Percentiles rank a stretch among this genome's conserved stretches.
Conservation (phyloP, 2,329 filamentous ascomycete genomes). For the Colletotrichum echinochloae region DNA sequence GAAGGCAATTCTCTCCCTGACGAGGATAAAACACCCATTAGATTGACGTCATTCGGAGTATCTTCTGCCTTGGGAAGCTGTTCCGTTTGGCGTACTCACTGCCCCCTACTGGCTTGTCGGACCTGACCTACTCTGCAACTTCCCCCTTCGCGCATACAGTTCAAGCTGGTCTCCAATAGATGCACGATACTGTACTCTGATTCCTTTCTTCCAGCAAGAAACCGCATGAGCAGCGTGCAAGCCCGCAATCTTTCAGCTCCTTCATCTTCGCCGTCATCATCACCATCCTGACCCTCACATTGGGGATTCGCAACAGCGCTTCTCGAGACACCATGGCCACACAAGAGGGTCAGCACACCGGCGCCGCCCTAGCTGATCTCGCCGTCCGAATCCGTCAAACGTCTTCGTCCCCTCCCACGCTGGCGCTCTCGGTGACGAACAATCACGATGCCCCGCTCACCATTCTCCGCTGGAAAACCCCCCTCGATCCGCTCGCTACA, state of each 20-base stretch:
- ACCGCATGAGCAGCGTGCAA: conserved; percentile 17
- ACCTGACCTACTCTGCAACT: background rate
- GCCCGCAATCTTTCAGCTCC: conserved; percentile 7
- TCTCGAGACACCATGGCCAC: conserved; percentile 28
- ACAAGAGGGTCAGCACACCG: conserved; percentile 17
- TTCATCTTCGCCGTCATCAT: conserved; percentile 9
- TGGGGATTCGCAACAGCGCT: conserved; percentile 20
- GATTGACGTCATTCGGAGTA: conserved; percentile 31
- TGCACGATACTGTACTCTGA: background rate
- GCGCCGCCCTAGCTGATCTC: conserved; percentile 43
- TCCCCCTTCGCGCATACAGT: background rate
- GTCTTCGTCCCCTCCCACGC: conserved; percentile 49
- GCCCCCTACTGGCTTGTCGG: background rate
- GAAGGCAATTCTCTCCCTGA: background rate
- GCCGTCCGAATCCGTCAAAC: conserved; percentile 52
- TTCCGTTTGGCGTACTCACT: conserved; percentile 8
- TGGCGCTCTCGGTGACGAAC: conserved; percentile 56
- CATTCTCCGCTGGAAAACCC: conserved; percentile 57
- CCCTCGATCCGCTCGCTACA: conserved; percentile 57
- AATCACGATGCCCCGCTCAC: conserved; percentile 53
- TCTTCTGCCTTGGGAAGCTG: conserved; percentile 10
- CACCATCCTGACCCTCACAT: conserved; percentile 13
- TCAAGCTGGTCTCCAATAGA: background rate
- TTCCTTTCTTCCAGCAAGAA: background rate
- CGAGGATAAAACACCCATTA: background rate